These are phyloP conservation scores for Didymella exigua DNA, from an alignment of 2,329 filamentous ascomycete species.

Conservation along the genomic window DNA sequence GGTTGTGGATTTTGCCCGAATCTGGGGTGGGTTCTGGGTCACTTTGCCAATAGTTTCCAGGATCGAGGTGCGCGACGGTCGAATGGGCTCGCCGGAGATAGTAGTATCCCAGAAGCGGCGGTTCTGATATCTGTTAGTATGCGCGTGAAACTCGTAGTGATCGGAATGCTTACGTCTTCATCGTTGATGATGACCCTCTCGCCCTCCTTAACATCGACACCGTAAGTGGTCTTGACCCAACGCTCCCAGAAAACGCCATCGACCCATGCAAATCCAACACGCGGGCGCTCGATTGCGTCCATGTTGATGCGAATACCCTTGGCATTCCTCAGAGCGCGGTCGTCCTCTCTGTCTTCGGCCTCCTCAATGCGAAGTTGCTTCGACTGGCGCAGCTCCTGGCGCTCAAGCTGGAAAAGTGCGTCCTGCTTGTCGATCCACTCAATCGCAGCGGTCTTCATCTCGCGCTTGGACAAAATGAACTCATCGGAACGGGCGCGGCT, in stretches of 20 bases:
- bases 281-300: conserved; percentile 82
- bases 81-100: conserved; percentile 85
- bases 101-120: conserved; percentile 95
- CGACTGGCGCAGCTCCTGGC: conserved; percentile 89
- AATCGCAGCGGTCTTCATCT: conserved; percentile 92
- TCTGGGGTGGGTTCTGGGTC: conserved; percentile 69
- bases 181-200: conserved; percentile 97
- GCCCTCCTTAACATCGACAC: conserved; percentile 81
- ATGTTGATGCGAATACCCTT: conserved; percentile 93
- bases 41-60: conserved; percentile 82
- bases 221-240: conserved; percentile 95
- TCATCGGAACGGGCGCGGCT: conserved; percentile 79
- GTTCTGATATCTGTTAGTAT: conserved; percentile 61
- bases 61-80: conserved; percentile 86
- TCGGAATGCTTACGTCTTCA: conserved; percentile 74
- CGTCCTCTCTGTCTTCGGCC: conserved; percentile 89
- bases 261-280: conserved; percentile 95
- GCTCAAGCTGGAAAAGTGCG: conserved; percentile 86
- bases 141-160: not conserved
- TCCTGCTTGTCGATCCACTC: conserved; percentile 99
- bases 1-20: conserved; percentile 79
- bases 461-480: conserved; percentile 77
- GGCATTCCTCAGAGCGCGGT: conserved; percentile 81
- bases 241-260: conserved; percentile 97
- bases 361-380: conserved; percentile 97